Evolutionary conservation across 768 basidiomycete genomes (phyloP), one percentile per base, ranked within the genome.

Genomic region (Termitomyces sp.): DNA sequence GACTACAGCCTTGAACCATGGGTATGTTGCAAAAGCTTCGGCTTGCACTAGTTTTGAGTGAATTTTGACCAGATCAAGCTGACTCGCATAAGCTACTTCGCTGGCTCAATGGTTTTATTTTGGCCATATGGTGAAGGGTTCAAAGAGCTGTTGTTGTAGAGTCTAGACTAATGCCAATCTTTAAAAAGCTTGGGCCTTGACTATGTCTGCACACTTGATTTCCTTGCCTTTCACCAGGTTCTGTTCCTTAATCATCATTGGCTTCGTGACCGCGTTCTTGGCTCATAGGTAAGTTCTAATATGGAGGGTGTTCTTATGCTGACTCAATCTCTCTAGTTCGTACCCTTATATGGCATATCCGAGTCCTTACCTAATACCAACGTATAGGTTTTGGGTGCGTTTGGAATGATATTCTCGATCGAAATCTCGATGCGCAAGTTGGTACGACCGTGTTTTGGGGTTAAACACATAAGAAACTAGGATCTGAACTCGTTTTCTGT

Each of bases 361-460:
- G n/a, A n/a, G n/a, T n/a, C n/a, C n/a, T n/a, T n/a, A n/a, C n/a
- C n/a, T n/a, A n/a, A n/a, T n/a, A n/a, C n/a, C n/a, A n/a, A 27
- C 41, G 7, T 37, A 42, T 16, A 56, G 55, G 55, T 43, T 47
- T 40, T 31, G 63, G 55, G 5, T 62, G 63, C 44, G 44, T 62
- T 14, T 64, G 60, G 61, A 66, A 66, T 32, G 63, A 66, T 55
- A 65, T 65, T 11, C 45, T 62, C 16, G 67, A 69, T 48, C 55
- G 62, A 21, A 49, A 66, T n/a, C 41, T 73, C 52, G 74, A 75
- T 53, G 57, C 57, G 2, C 64, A 64, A 65, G 74, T 75, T 43
- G 72, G 73, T 72, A 17, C 23, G 23, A 68, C n/a, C n/a, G n/a
- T n/a, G n/a, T n/a, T n/a, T n/a, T n/a, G n/a, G n/a, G n/a, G n/a